Evolutionary conservation across 2,329 filamentous ascomycete genomes (phyloP), one percentile per base, ranked within the genome.

Genomic region (Fusarium torulosum): DNA sequence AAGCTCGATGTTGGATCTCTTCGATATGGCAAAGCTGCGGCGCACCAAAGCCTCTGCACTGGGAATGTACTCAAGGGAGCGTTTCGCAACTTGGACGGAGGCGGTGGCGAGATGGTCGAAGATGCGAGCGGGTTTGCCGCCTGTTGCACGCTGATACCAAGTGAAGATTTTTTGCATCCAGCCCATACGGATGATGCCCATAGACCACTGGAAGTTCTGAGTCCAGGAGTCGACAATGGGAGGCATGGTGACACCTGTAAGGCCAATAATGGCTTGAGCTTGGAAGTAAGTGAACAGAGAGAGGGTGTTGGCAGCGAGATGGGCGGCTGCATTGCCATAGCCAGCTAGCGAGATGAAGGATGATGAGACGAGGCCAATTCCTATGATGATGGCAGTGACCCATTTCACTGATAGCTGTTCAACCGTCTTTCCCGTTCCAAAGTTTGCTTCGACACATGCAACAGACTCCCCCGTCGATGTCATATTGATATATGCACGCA

Each of bases 171-270:
- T 84, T 81, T 98, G 93, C 81, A 97, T 86, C 78, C 96, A 97
- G 15, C 83, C 84, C 38, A 97, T 85, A 46, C 87, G 87, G 74
- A 98, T 97, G 74, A 98, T 94, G 72, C 95, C 95, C 92, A 98
- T 96, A 75, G 91, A 96, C 95, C 95, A 98, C 76, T 96, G 92
- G 82, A 98, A 97, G 81, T 97, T 95, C 80, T 97, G 94, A 2
- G 94, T 97, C 95, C 95, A 98, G 0, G 94, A 86, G 75, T 92
- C 87, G 52, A 96, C 95, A 61, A 97, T 91, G 0, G 95, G 95
- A 6, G 95, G 95, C 65, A 97, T 86, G 27, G 85, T 84, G 13
- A 97, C 90, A 17, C 90, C 87, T 38, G 90, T 92, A 79, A 97
- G 90, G 66, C 94, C 94, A 72, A 97, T 85, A 79, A 97, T 93